Percentiles rank a stretch among this genome's conserved stretches.
These are phyloP conservation scores for Neocallimastix lanati DNA, from an alignment of 192 early-diverging fungal genomes.

Conservation along the genomic window DNA sequence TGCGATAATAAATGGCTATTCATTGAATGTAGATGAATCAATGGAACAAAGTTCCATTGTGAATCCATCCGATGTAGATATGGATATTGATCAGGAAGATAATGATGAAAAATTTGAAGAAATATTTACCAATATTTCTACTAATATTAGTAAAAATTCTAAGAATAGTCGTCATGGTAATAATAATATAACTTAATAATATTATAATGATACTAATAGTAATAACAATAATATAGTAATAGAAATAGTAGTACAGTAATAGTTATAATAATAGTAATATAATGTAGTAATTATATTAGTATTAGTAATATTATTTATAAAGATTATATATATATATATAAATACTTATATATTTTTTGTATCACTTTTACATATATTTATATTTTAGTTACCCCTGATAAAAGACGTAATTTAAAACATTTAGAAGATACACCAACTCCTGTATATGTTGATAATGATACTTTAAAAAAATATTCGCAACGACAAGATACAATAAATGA, in stretches of 20 bases:
- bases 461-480: background rate
- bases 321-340: no score
- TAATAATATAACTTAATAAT: no score
- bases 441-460: background rate
- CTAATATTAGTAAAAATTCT: background rate
- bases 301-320: no score
- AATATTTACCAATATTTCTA: background rate
- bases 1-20: background rate
- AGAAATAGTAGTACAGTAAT: no score
- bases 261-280: no score
- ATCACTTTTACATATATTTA: background rate
- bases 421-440: background rate
- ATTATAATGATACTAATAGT: background rate
- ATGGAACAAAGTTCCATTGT: background rate
- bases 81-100: background rate
- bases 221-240: no score
- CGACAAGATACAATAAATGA: background rate
- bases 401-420: background rate
- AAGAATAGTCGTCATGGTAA: background rate
- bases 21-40: background rate
- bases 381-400: background rate
- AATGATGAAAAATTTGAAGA: background rate
- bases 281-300: no score
- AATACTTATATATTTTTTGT: background rate
- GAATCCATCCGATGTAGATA: background rate